These are phyloP conservation scores for Oxyria digyna DNA, from an alignment of 148 eudicot species.

Conservation along the genomic window DNA sequence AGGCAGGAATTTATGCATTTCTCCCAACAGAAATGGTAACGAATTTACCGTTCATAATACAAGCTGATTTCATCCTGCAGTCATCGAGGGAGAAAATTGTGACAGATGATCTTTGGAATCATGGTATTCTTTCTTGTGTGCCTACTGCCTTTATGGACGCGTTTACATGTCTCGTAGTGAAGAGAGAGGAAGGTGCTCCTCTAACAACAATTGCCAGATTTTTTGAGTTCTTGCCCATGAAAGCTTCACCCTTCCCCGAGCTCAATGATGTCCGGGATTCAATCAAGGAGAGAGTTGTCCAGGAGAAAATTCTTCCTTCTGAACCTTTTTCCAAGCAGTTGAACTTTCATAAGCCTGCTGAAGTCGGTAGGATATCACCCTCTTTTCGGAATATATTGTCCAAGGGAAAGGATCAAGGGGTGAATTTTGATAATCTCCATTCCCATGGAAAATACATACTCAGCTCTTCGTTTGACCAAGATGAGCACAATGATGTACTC, in stretches of 20 bases:
- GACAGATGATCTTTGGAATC: not conserved
- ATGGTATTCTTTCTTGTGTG: conserved; percentile 5
- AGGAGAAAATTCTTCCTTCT: conserved; percentile 23
- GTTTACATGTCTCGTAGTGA: conserved; percentile 6
- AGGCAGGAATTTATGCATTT: conserved; percentile 29
- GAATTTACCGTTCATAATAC: conserved; percentile 3
- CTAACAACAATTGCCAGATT: not conserved
- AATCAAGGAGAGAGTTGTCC: conserved; percentile 21
- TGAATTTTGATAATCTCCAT: conserved; percentile 34
- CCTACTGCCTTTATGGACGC: conserved; percentile 6
- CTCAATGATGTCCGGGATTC: conserved; percentile 33
- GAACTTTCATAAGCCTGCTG: conserved; percentile 44
- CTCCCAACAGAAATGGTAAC: conserved; percentile 10
- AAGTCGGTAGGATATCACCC: conserved; percentile 41
- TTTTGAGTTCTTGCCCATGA: conserved; percentile 39
- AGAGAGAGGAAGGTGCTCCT: conserved; percentile 2
- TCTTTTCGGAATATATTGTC: conserved; percentile 41
- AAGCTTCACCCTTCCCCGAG: conserved; percentile 20
- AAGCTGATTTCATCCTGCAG: conserved; percentile 6
- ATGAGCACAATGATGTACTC: conserved; percentile 26
- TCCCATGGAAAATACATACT: conserved; percentile 51
- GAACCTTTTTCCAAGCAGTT: conserved; percentile 20
- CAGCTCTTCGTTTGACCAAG: conserved; percentile 38
- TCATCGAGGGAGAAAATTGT: conserved; percentile 7
- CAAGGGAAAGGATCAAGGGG: conserved; percentile 25